A percentile compares a stretch with the other conserved stretches of the same genome.
Evolutionary conservation across 305 asterid species (phyloP).

Genomic region (Caryopteris hybrid): DNA sequence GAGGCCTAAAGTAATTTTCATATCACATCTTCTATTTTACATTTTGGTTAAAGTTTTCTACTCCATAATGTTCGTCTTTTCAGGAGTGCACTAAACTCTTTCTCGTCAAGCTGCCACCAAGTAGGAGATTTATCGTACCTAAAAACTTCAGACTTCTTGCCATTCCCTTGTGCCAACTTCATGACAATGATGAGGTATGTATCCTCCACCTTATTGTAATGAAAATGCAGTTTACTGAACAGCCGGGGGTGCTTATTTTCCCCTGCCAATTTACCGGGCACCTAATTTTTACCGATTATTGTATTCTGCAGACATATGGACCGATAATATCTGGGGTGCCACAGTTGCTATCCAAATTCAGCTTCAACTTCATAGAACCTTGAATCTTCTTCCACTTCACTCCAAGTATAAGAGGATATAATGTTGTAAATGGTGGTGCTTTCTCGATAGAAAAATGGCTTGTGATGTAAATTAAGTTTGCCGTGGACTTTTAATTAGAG

Average conservation of each 20-base stretch:
- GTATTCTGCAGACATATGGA: slow-evolving; percentile 60
- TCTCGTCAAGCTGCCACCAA: slow-evolving; percentile 74
- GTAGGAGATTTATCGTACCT: slow-evolving; percentile 72
- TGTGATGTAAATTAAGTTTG: not conserved
- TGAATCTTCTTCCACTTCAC: slow-evolving; percentile 10
- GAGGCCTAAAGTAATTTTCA: slow-evolving; percentile 42
- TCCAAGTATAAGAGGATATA: not conserved
- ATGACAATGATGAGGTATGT: slow-evolving; percentile 54
- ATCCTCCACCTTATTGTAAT: not conserved
- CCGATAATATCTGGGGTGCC: slow-evolving; percentile 68
- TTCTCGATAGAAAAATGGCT: not conserved
- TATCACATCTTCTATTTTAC: not conserved
- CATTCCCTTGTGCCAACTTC: slow-evolving; percentile 71
- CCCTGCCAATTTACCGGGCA: not conserved
- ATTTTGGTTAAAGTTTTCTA: not conserved
- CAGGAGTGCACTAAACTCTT: slow-evolving; percentile 90
- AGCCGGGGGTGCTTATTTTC: slow-evolving; percentile 4
- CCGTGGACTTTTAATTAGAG: slow-evolving; percentile 15
- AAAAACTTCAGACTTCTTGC: slow-evolving; percentile 69
- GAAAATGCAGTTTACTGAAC: not conserved
- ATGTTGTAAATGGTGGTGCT: slow-evolving; percentile 1
- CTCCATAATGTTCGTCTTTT: slow-evolving; percentile 12
- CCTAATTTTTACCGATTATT: slow-evolving; percentile 9
- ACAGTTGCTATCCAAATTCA: slow-evolving; percentile 71
- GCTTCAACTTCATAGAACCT: slow-evolving; percentile 55